A percentile compares a stretch with the other conserved stretches of the same genome.
Evolutionary conservation across 2,329 filamentous ascomycete species (phyloP).

Genomic region (Teratosphaeria destructans): DNA sequence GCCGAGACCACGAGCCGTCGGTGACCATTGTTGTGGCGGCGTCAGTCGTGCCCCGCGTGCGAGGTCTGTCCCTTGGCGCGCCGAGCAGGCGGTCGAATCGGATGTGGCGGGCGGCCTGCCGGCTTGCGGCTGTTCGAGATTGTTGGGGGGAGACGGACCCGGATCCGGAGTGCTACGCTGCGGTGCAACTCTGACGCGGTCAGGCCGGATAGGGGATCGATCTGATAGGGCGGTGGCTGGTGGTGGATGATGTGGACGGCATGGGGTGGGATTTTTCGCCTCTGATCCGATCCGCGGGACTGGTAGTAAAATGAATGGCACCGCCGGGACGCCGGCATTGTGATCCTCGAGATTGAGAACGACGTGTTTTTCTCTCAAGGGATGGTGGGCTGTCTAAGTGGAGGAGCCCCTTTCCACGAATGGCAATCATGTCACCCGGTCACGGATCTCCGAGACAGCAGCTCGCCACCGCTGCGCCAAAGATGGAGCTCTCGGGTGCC

Average conservation of each 20-base stretch:
- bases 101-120: not conserved
- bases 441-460: not conserved
- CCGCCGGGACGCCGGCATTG: not conserved
- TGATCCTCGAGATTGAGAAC: not conserved
- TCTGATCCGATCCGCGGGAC: too few relatives aligned
- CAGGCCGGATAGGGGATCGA: too few relatives aligned
- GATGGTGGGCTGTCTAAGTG: not conserved
- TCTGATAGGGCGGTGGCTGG: too few relatives aligned
- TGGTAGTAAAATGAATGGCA: not conserved
- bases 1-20: not conserved
- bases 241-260: too few relatives aligned
- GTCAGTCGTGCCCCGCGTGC: not conserved
- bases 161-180: not conserved
- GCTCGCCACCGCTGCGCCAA: conserved; percentile 60
- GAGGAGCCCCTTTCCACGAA: not conserved
- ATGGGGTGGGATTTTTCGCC: too few relatives aligned
- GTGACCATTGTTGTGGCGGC: not conserved
- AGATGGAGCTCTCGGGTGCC: conserved; percentile 63
- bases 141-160: not conserved
- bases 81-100: not conserved
- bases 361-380: not conserved
- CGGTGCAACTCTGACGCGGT: not conserved
- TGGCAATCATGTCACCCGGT: not conserved
- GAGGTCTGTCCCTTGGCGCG: not conserved
- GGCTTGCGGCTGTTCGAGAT: not conserved